These are phyloP conservation scores for Colletotrichum lini DNA, from an alignment of 2,329 filamentous ascomycete species.

Conservation along the genomic window DNA sequence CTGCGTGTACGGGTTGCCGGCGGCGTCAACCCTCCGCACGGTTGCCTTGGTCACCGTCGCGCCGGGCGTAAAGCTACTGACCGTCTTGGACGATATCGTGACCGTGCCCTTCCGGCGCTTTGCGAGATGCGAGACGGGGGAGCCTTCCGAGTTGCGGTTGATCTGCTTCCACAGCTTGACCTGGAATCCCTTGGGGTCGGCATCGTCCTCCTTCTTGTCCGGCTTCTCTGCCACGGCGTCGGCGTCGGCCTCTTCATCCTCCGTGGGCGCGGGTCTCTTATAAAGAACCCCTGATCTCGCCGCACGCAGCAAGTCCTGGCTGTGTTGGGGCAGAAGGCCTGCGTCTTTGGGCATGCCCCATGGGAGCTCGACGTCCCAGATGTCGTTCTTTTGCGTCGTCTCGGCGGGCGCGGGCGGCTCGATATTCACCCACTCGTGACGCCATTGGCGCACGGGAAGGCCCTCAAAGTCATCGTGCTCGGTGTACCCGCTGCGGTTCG, in stretches of 20 bases:
- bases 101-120: slow-evolving; percentile 74
- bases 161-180: slow-evolving; percentile 75
- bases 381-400: slow-evolving; percentile 73
- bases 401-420: slow-evolving; percentile 77
- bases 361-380: slow-evolving; percentile 83
- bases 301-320: slow-evolving; percentile 85
- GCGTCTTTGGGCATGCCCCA: slow-evolving; percentile 89
- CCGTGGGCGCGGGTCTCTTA: slow-evolving; percentile 76
- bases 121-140: slow-evolving; percentile 68
- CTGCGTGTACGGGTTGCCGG: slow-evolving; percentile 86
- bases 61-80: slow-evolving; percentile 59
- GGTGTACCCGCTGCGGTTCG: slow-evolving; percentile 68
- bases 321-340: slow-evolving; percentile 81
- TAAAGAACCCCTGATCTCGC: slow-evolving; percentile 83
- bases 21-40: slow-evolving; percentile 82
- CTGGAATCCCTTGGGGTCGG: slow-evolving; percentile 66
- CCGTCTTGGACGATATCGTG: slow-evolving; percentile 68
- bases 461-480: slow-evolving; percentile 77
- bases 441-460: slow-evolving; percentile 92
- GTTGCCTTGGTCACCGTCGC: slow-evolving; percentile 82
- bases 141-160: slow-evolving; percentile 69
- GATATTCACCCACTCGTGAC: slow-evolving; percentile 78
- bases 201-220: slow-evolving; percentile 76
- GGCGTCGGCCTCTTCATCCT: slow-evolving; percentile 71
- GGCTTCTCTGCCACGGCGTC: slow-evolving; percentile 65